Base-by-base conservation (phyloP, 345 rosid genomes). In the Dimocarpus longan region DNA sequence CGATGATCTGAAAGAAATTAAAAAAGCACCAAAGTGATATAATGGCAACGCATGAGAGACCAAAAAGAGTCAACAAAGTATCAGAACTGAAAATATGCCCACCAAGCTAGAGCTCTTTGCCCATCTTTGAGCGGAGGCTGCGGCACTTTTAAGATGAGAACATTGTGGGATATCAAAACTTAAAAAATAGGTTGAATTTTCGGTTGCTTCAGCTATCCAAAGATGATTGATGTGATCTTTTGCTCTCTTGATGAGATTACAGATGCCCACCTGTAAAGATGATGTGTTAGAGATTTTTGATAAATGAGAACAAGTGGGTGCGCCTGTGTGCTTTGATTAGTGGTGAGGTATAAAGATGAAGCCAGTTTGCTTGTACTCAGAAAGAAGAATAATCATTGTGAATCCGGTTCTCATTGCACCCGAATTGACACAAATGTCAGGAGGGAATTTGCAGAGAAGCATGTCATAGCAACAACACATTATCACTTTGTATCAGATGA, bases 121-220 rank as follows among this genome's bases (percentile, higher is more conserved):
- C 99, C 98, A 93, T 77, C 71, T 79, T 80, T 88, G 87, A 76
- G 83, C 69, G 60, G 89, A 79, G 46, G 83, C 76, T 68, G 88
- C 88, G 57, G 86, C 91, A 80, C 48, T 84, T 91, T 77, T 91
- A 18, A 96, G 94, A 86, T 93, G 98, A 57, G 86, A 85, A 78
- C 90, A 86, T 71, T 43, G 67, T 46, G 86, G 80, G 68, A 82
- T 74, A 82, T 85, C 88, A 18, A 90, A 89, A 79, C 78, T 87
- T 48, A 88, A 68, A 70, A 80, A 84, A 75, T 94, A 91, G 43
- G 77, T 82, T 67, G 98, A 91, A 81, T 96, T 94, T 78, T 93
- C 98, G 67, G 95, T 93, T 67, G 95, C 93, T 70, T 96, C 98
- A 21, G 98, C 90, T 5, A 93, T 91, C 95, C 98, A 94, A 60